Percentiles rank a stretch among this genome's conserved stretches.
Evolutionary conservation across 148 eudicot species (phyloP).

Genomic region (Polygonum aviculare): DNA sequence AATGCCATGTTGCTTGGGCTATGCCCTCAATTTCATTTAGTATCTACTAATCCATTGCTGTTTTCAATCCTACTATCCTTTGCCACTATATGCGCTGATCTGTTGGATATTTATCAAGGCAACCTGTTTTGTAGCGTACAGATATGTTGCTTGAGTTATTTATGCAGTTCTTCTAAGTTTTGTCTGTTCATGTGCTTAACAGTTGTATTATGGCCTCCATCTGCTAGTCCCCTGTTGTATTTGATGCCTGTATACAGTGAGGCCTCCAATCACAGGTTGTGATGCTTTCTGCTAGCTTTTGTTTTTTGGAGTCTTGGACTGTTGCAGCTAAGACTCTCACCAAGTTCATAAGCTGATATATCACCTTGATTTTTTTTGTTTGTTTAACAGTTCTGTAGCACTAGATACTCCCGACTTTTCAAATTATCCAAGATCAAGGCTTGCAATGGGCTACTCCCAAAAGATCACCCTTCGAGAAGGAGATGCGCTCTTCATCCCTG

Average conservation of each 20-base stretch:
- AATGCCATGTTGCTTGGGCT: not conserved
- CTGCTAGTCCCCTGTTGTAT: conserved; percentile 63
- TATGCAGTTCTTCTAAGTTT: not conserved
- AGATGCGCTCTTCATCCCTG: conserved; percentile 87
- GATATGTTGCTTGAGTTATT: not conserved
- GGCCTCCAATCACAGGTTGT: conserved; percentile 83
- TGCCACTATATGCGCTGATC: not conserved
- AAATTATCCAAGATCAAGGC: conserved; percentile 57
- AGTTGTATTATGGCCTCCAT: conserved; percentile 94
- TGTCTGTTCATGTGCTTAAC: conserved; percentile 18
- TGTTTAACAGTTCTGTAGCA: conserved; percentile 50
- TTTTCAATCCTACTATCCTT: not conserved
- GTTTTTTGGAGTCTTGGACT: not conserved
- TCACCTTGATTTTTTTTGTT: conserved; percentile 7
- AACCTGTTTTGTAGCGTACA: not conserved
- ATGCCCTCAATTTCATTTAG: not conserved
- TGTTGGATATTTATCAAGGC: not conserved
- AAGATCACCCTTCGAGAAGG: conserved; percentile 73
- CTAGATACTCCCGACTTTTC: conserved; percentile 61
- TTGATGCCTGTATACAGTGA: conserved; percentile 90
- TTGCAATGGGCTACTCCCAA: conserved; percentile 44
- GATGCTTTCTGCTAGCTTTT: not conserved
- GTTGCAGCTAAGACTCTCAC: not conserved
- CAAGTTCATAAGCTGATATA: not conserved
- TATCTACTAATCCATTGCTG: too few species aligned